Evolutionary conservation across 2,329 filamentous ascomycete species (phyloP).

Genomic region (Scleromitrula shiraiana): DNA sequence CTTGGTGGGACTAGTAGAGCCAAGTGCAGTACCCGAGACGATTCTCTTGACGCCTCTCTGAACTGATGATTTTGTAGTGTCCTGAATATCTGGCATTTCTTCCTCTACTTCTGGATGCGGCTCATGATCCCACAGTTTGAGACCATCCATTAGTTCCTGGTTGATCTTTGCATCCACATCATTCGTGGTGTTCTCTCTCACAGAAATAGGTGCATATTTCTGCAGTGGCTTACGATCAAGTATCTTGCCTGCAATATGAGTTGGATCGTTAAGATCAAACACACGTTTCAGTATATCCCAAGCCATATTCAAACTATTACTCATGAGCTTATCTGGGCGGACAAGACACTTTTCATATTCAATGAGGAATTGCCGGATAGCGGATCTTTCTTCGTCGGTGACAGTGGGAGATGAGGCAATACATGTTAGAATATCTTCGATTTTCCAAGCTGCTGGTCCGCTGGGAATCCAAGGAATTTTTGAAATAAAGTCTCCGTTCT

Average conservation of each 20-base stretch:
- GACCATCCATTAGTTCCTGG: too few species aligned
- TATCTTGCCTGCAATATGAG: background rate
- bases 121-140: too few species aligned
- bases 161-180: too few species aligned
- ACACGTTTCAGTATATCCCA: conserved; percentile 1
- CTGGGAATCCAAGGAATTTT: background rate
- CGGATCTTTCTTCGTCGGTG: background rate
- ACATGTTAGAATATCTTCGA: background rate
- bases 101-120: too few species aligned
- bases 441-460: background rate
- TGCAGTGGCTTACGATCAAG: background rate
- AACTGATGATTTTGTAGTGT: too few species aligned
- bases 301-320: background rate
- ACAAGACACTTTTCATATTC: background rate
- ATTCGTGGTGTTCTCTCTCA: too few species aligned
- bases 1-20: conserved; percentile 1
- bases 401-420: background rate
- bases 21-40: background rate
- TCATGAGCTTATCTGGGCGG: background rate
- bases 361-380: background rate
- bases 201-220: too few species aligned
- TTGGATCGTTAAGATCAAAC: conserved; percentile 6
- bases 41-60: background rate
- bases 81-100: too few species aligned
- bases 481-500: background rate